Evolutionary conservation across 768 basidiomycete genomes (phyloP), one percentile per base, ranked within the genome.

Genomic region (Pleurotus djamor): DNA sequence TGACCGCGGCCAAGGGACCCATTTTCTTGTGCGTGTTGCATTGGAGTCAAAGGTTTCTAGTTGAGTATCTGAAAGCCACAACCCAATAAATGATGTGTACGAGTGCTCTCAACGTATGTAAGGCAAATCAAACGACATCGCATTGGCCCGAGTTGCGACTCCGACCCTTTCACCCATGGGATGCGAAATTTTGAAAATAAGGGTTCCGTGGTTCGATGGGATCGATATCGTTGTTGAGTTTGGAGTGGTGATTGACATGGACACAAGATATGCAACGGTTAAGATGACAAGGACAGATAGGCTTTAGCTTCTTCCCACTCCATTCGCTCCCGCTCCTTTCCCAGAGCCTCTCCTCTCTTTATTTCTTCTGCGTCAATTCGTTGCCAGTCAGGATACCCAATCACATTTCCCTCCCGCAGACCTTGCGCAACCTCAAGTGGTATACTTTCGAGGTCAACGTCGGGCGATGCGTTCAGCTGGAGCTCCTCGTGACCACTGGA

Each of bases 281-380:
- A 43, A n/a, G 41, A 17, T 48, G 47, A 48, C 21, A 17, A 14
- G 47, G 8, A 9, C 16, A 73, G 60, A 35, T 79, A 74, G 43
- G 34, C 49, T 44, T 66, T 69, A 2, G 79, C 87, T 51, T 85
- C 85, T 52, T 79, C 72, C 91, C 91, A 93, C 2, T 63, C 68
- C 84, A 93, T 88, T 57, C 92, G 75, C 74, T 93, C 91, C 52
- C 89, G 78, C 70, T 91, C 90, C 69, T 93, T 93, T 0, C 84
- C 86, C 16, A 72, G 56, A 34, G 58, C 67, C 61, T 73, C 71
- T 0, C 92, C 94, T 49, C 83, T 72, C 56, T 78, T 75, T 38
- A 81, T 67, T 74, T 97, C 96, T 67, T 89, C 91, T 33, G 69
- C 76, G 67, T 95, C 86, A 4, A 96, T 78, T 65, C 61, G 69